Base-by-base conservation (phyloP, 192 early-diverging fungal species). In the Dissophora ornata region DNA sequence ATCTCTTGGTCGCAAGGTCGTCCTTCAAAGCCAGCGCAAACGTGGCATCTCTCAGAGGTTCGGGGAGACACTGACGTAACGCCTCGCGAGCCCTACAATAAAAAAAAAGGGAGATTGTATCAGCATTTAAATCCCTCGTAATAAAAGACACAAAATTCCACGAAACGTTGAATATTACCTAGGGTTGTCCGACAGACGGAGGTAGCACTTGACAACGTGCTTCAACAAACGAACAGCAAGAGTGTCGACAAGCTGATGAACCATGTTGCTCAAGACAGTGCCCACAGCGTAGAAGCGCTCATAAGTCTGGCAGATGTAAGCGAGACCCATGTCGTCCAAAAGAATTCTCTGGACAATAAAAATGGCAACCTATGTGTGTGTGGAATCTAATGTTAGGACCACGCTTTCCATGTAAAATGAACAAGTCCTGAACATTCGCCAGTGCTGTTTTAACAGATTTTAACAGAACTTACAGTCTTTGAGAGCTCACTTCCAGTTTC, bases 271-370 rank as follows among this genome's bases (percentile, higher is more conserved):
- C 28, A 99, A 85, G 4, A 98, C 95, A 7, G 94, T 96, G 22
- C 90, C 90, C 9, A 99, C 96, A 40, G 96, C 97, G 64, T 93
- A 95, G 79, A 99, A 94, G 3, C 97, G 89, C 40, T 95, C 93
- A 57, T 94, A 94, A 15, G 93, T 95, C 67, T 94, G 93, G 71
- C 94, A 95, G 49, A 95, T 94, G 71, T 95, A 95, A 52, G 81
- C 85, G 44, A 99, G 86, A 2, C 97, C 97, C 64, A 92, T 91
- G 29, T 98, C 96, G 74, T 98, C 96, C 45, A 94, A 80, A 21
- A 99, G 86, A 32, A 99, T 98, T 60, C 97, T 95, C 82, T 99
- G 96, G 38, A 99, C 95, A 61, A 99, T 97, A 81, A 99, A 98
- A 25, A 97, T 99, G n/a, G 97, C 97, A 36, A 99, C 79, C 79